A percentile compares a stretch with the other conserved stretches of the same genome.
These are phyloP conservation scores for Cordyceps militaris DNA, from an alignment of 2,329 filamentous ascomycete genomes.

Conservation along the genomic window DNA sequence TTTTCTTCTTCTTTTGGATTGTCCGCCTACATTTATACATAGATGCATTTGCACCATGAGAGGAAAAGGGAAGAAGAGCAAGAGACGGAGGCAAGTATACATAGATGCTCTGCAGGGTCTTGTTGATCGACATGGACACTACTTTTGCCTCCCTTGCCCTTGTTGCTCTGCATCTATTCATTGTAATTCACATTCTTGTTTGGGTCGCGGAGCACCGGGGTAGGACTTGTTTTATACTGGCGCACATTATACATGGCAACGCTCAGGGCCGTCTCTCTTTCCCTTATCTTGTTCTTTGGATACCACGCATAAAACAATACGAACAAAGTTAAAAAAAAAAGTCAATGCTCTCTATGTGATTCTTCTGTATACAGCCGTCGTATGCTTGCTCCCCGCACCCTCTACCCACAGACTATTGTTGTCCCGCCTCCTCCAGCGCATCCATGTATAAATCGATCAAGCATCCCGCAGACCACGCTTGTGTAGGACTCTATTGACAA, in stretches of 20 bases:
- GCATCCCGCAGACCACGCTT: slow-evolving; percentile 93
- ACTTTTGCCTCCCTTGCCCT: not conserved
- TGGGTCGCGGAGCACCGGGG: not conserved
- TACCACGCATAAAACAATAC: not conserved
- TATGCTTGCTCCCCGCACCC: not conserved
- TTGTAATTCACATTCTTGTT: not conserved
- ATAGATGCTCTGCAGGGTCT: not conserved
- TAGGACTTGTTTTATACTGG: not conserved
- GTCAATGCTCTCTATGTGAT: not conserved
- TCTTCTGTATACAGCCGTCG: not conserved
- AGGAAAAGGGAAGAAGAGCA: not conserved
- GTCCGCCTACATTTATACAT: not conserved
- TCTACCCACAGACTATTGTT: not conserved
- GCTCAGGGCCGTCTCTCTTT: not conserved
- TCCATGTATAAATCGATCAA: slow-evolving; percentile 96
- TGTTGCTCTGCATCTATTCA: slow-evolving; percentile 1
- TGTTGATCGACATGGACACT: not conserved
- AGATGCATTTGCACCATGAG: not conserved
- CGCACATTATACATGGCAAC: not conserved
- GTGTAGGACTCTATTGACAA: slow-evolving; percentile 69
- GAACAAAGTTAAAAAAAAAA: not conserved
- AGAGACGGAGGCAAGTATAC: not conserved
- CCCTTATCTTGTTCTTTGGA: not conserved
- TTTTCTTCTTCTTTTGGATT: not conserved
- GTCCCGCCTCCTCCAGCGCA: slow-evolving; percentile 50